Conservation (phyloP, 345 rosid species). For the Cardamine occulta region DNA sequence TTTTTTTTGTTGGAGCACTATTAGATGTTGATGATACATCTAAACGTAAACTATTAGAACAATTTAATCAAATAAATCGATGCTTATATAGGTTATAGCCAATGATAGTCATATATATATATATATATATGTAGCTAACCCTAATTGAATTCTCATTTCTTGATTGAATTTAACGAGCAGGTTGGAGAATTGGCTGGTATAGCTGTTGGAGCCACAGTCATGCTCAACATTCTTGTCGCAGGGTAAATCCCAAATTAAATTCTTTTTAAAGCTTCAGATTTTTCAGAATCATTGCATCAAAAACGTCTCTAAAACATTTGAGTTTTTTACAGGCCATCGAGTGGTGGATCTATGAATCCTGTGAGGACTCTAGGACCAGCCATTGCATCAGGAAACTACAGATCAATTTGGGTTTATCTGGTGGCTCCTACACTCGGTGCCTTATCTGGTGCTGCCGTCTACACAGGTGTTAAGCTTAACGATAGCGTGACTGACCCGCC, state of each 20-base stretch:
- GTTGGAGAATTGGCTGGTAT: constrained; percentile 98
- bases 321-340: constrained; percentile 67
- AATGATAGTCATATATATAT: background rate
- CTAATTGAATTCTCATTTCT: background rate
- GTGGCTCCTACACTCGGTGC: constrained; percentile 94
- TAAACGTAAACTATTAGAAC: too few species aligned
- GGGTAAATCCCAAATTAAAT: constrained; percentile 55
- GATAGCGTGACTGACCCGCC: constrained; percentile 66
- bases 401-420: constrained; percentile 73
- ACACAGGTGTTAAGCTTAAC: constrained; percentile 78
- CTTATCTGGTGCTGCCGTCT: constrained; percentile 71
- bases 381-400: constrained; percentile 87
- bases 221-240: constrained; percentile 92
- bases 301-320: constrained; percentile 23
- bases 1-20: too few species aligned
- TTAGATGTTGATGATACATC: too few species aligned
- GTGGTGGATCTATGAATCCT: constrained; percentile 65
- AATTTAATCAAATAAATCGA: background rate
- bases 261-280: background rate
- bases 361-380: constrained; percentile 87
- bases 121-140: background rate
- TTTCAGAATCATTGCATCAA: background rate
- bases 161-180: constrained; percentile 44
- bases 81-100: background rate
- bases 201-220: constrained; percentile 96